Conservation (phyloP, 192 early-diverging fungal genomes). For the Podila clonocystis region DNA sequence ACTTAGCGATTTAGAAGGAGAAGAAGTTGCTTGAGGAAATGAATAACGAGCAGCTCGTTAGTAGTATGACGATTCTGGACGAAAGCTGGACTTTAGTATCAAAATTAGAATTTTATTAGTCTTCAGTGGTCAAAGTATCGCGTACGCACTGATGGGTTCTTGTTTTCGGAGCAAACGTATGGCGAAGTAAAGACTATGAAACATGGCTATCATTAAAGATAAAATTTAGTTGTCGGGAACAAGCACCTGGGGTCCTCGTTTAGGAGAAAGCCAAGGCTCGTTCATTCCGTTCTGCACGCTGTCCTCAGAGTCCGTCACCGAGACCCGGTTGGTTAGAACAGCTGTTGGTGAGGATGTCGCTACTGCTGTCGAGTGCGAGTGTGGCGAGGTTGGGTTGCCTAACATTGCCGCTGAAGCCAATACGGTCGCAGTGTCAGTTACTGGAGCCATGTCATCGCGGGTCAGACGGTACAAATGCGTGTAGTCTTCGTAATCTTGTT, state of each 20-base stretch:
- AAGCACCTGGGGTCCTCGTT: slow-evolving; percentile 1
- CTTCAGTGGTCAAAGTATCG: too few species aligned
- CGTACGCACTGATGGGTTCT: too few species aligned
- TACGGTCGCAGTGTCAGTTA: neutral
- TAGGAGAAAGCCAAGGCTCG: neutral
- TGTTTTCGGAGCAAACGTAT: too few species aligned
- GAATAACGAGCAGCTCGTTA: too few species aligned
- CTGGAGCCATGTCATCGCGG: neutral
- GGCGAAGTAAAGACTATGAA: too few species aligned
- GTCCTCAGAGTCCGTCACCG: neutral
- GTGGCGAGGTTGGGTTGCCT: neutral
- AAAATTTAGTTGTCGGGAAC: neutral
- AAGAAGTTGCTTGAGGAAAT: too few species aligned
- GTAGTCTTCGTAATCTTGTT: slow-evolving; percentile 2
- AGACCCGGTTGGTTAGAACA: neutral
- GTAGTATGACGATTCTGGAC: too few species aligned
- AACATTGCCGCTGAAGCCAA: neutral
- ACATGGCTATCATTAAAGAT: neutral
- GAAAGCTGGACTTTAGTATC: too few species aligned
- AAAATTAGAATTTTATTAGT: too few species aligned
- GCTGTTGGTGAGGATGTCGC: neutral
- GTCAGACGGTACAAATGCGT: neutral
- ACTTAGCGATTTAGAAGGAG: too few species aligned
- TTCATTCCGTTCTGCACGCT: neutral
- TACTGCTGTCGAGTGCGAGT: neutral